phyloP scores from a whole-genome alignment of 2,329 filamentous ascomycete species.

The Helotiales sp. region DNA sequence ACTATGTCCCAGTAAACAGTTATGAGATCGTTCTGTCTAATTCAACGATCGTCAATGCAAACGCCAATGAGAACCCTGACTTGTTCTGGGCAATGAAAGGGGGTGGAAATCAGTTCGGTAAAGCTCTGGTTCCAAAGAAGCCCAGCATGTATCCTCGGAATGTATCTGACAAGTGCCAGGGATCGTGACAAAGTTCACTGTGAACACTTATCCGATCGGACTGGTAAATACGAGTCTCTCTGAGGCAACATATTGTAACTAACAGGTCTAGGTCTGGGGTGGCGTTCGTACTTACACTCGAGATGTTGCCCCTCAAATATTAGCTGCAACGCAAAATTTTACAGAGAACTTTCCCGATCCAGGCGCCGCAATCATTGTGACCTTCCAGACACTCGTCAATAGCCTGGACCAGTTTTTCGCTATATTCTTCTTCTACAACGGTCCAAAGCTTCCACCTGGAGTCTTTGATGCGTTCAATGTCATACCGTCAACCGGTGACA shows the following conservation, averaged over 20 bases:
- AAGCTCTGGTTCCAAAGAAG: constrained; percentile 9
- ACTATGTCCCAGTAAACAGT: constrained; percentile 44
- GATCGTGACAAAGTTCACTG: constrained; percentile 45
- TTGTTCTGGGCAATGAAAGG: constrained; percentile 38
- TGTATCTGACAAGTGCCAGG: constrained; percentile 34
- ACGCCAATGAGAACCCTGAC: constrained; percentile 29
- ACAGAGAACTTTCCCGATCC: constrained; percentile 56
- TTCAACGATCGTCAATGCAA: constrained; percentile 33
- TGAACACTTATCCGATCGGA: constrained; percentile 43
- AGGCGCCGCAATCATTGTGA: constrained; percentile 43
- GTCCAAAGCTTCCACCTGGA: constrained; percentile 41
- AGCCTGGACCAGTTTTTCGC: constrained; percentile 34
- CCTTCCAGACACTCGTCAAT: constrained; percentile 31
- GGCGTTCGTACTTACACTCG: constrained; percentile 45
- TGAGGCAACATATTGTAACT: not conserved
- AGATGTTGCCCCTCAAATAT: constrained; percentile 43
- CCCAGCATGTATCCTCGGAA: constrained; percentile 35
- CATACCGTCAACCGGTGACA: constrained; percentile 21
- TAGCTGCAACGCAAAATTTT: constrained; percentile 58
- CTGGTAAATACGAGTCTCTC: constrained; percentile 26
- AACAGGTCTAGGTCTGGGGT: constrained; percentile 44
- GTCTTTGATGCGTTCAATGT: constrained; percentile 34
- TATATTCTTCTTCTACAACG: constrained; percentile 46
- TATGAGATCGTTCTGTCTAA: constrained; percentile 47
- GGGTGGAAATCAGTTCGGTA: constrained; percentile 39